Conservation (phyloP, 139 green algal genomes). For the Tetraselmis striata region DNA sequence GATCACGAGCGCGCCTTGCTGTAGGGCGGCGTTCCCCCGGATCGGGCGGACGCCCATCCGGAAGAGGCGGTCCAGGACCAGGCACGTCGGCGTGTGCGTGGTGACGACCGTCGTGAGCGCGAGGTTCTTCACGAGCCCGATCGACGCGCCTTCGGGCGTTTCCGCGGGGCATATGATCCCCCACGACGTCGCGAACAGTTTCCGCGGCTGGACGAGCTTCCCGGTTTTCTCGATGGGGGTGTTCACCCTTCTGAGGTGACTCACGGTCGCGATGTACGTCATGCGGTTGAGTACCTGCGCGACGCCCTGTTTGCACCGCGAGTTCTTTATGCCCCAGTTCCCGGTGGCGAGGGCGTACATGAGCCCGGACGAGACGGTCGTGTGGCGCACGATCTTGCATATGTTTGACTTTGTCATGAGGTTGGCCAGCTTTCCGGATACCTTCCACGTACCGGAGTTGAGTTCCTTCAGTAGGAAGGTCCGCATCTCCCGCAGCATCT, state of each 20-base stretch:
- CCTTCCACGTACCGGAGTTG: no score
- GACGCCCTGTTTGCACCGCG: slow-evolving; percentile 65
- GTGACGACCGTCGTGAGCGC: slow-evolving; percentile 92
- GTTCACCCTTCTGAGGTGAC: slow-evolving; percentile 93
- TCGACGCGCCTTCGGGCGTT: slow-evolving; percentile 91
- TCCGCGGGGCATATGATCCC: slow-evolving; percentile 97
- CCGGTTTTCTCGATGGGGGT: slow-evolving; percentile 81
- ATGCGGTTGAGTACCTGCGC: slow-evolving; percentile 92
- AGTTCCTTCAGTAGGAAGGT: slow-evolving; percentile 42
- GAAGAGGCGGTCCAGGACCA: slow-evolving; percentile 66
- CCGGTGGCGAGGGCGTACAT: slow-evolving; percentile 95
- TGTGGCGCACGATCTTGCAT: slow-evolving; percentile 73
- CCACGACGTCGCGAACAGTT: slow-evolving; percentile 99
- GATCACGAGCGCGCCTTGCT: no score
- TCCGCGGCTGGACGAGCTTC: slow-evolving; percentile 78
- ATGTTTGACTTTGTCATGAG: slow-evolving; percentile 41
- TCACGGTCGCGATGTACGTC: slow-evolving; percentile 91
- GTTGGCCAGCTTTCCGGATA: slow-evolving; percentile 69
- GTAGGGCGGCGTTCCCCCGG: no score
- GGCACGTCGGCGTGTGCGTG: slow-evolving; percentile 55
- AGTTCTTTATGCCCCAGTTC: slow-evolving; percentile 91
- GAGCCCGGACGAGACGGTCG: slow-evolving; percentile 87
- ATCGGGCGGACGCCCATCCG: slow-evolving; percentile 62
- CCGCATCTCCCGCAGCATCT: slow-evolving; percentile 49
- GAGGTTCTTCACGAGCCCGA: slow-evolving; percentile 97